A percentile compares a stretch with the other conserved stretches of the same genome.
Conservation (phyloP, 306 rosid genomes). For the Fragaria nilgerrensis region DNA sequence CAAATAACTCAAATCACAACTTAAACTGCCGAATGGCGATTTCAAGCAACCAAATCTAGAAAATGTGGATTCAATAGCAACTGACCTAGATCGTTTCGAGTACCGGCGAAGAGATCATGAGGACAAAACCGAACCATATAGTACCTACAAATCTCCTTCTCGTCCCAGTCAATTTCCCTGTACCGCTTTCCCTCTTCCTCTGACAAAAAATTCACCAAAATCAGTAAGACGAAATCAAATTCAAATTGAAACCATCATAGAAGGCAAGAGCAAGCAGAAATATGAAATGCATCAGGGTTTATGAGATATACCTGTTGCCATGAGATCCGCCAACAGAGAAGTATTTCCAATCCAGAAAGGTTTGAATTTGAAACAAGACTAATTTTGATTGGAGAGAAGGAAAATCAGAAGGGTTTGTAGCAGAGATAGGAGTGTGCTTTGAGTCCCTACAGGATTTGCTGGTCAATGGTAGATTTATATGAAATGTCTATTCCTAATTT, state of each 20-base stretch:
- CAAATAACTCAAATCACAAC: not conserved
- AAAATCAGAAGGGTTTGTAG: not conserved
- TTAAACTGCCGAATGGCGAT: not conserved
- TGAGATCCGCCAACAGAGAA: conserved; percentile 74
- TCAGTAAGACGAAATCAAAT: not conserved
- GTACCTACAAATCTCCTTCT: conserved; percentile 80
- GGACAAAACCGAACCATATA: conserved; percentile 96
- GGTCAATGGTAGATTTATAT: not conserved
- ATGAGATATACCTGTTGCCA: conserved; percentile 71
- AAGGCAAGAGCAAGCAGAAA: not conserved
- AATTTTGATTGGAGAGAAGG: not conserved
- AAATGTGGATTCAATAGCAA: conserved; percentile 9
- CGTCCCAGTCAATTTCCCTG: conserved; percentile 82
- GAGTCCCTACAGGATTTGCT: not conserved
- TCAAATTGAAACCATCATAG: not conserved
- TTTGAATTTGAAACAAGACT: not conserved
- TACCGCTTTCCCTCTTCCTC: conserved; percentile 78
- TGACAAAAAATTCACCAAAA: conserved; percentile 19
- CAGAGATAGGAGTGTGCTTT: too few relatives aligned
- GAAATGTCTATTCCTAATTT: too few relatives aligned
- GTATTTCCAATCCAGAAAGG: not conserved
- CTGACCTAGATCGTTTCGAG: conserved; percentile 88
- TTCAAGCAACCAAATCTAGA: not conserved
- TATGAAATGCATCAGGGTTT: not conserved
- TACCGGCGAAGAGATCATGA: conserved; percentile 88